phyloP scores from a whole-genome alignment of 345 rosid species.

The Hibiscus trionum region DNA sequence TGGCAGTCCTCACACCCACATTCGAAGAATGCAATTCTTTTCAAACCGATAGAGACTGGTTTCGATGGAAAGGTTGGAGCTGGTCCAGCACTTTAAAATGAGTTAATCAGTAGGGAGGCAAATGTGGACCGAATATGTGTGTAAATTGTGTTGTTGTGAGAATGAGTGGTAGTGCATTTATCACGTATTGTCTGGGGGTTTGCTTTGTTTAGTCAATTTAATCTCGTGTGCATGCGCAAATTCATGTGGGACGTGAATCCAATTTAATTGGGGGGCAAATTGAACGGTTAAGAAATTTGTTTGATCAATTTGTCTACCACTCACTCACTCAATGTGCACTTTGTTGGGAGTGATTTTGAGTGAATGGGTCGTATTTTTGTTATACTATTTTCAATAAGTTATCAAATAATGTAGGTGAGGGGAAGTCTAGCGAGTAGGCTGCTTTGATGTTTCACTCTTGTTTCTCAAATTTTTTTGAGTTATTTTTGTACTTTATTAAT shows the following conservation, averaged over 20 bases:
- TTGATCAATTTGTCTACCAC: not conserved
- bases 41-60: not conserved
- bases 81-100: not conserved
- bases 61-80: not conserved
- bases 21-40: not conserved
- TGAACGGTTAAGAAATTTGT: not conserved
- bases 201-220: constrained; percentile 9
- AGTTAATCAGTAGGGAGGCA: not conserved
- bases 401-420: no score
- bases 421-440: no score
- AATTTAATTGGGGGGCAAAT: not conserved
- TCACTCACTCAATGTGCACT: not conserved
- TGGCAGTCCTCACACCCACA: not conserved
- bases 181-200: not conserved
- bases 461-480: no score
- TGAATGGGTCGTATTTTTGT: not conserved
- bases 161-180: not conserved
- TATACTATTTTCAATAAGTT: no score
- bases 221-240: not conserved
- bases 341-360: not conserved
- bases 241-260: not conserved
- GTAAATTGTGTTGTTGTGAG: not conserved
- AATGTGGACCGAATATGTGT: not conserved
- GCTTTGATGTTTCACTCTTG: no score
- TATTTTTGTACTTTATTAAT: no score